A percentile compares a stretch with the other conserved stretches of the same genome.
Conservation (phyloP, 352 stramenopile species). For the Pythium guiyangense region DNA sequence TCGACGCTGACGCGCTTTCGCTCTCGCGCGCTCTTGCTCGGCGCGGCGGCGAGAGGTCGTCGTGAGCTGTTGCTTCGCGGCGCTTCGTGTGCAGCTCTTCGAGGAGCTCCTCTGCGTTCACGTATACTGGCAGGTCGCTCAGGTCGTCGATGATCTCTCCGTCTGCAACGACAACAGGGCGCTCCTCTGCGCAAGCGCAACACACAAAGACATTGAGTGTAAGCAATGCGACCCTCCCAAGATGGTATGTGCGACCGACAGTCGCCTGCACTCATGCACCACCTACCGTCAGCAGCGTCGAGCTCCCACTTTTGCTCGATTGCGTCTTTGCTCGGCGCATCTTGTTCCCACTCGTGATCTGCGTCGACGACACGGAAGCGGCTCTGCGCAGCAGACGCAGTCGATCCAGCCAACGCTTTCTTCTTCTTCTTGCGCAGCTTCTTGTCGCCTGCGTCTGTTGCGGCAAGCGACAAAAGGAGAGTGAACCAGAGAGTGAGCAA, state of each 20-base stretch:
- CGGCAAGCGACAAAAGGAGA: neutral
- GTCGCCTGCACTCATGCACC: neutral
- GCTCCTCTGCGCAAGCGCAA: slow-evolving; percentile 19
- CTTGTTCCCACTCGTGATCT: slow-evolving; percentile 51
- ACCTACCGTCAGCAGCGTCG: slow-evolving; percentile 42
- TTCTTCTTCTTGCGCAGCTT: slow-evolving; percentile 54
- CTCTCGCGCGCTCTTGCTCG: slow-evolving; percentile 12
- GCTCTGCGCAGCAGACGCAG: slow-evolving; percentile 2
- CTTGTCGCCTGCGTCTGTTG: slow-evolving; percentile 33
- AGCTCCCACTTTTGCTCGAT: slow-evolving; percentile 66
- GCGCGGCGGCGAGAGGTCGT: slow-evolving; percentile 45
- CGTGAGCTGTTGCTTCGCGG: slow-evolving; percentile 8
- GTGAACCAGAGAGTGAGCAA: no score
- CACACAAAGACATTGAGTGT: neutral
- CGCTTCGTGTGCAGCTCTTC: slow-evolving; percentile 37
- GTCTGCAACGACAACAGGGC: slow-evolving; percentile 38
- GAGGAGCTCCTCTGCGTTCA: slow-evolving; percentile 64
- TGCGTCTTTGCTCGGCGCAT: slow-evolving; percentile 32
- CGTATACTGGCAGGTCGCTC: slow-evolving; percentile 65
- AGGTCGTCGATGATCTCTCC: slow-evolving; percentile 40
- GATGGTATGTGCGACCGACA: no score
- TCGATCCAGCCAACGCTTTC: slow-evolving; percentile 22
- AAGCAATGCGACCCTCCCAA: no score
- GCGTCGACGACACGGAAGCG: slow-evolving; percentile 52
- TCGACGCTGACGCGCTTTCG: no score